A percentile compares a stretch with the other conserved stretches of the same genome.
Evolutionary conservation across 2,329 filamentous ascomycete genomes (phyloP).

Genomic region (Sclerotinia sclerotiorum): DNA sequence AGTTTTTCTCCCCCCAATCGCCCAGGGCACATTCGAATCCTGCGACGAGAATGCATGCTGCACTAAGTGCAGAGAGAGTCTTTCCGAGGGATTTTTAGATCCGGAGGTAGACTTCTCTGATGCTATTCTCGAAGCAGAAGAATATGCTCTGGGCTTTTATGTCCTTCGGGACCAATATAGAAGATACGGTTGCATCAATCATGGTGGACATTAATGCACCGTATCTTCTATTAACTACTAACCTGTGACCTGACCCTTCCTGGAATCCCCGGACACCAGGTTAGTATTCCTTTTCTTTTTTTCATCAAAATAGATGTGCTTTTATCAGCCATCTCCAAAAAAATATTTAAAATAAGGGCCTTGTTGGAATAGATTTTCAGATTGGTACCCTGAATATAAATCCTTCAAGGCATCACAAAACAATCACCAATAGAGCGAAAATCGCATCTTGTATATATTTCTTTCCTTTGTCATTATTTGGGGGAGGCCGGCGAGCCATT

Average conservation of each 20-base stretch:
- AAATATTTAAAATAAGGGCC: constrained; percentile 19
- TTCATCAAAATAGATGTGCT: constrained; percentile 16
- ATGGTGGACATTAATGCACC: constrained; percentile 1
- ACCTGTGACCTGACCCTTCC: constrained; percentile 18
- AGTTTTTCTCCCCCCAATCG: not conserved
- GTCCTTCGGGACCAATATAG: not conserved
- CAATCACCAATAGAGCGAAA: constrained; percentile 24
- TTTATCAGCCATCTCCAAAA: constrained; percentile 23
- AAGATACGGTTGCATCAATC: constrained; percentile 9
- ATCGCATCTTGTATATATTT: constrained; percentile 20
- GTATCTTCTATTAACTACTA: constrained; percentile 17
- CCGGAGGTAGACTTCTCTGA: not conserved
- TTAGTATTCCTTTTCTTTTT: constrained; percentile 12
- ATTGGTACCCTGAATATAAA: constrained; percentile 20
- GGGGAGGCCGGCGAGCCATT: not conserved
- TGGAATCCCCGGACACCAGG: constrained; percentile 13
- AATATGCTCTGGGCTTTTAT: not conserved
- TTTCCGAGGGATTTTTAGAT: constrained; percentile 5
- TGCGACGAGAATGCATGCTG: not conserved
- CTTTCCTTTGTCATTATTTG: constrained; percentile 5
- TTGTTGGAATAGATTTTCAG: constrained; percentile 1
- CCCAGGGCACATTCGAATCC: not conserved
- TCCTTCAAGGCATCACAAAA: constrained; percentile 21
- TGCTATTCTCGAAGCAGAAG: not conserved
- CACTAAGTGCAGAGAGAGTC: not conserved